Evolutionary conservation across 768 basidiomycete species (phyloP), one percentile per base, ranked within the genome.

Genomic region (Auriscalpium vulgare): DNA sequence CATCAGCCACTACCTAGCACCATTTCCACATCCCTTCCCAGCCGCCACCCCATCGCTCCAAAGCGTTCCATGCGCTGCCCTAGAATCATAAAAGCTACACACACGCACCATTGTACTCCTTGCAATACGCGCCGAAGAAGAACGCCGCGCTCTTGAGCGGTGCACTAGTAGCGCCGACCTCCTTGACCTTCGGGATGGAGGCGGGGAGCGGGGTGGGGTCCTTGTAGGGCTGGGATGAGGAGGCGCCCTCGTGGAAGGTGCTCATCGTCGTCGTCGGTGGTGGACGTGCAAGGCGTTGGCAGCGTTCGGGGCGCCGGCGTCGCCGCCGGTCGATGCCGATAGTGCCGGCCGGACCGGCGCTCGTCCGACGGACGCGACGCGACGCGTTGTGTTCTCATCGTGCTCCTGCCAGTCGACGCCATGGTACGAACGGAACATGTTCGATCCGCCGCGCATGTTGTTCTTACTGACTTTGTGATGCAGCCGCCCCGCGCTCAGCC

Each of bases 61-160:
- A 11, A 23, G 43, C 2, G 47, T 16, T 21, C 19, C 38, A 29
- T 11, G 35, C 51, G 43, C 21, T 6, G 0, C 7, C 4, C 23
- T 16, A 21, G 2, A 21, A 2, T 23, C 9, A 37, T 16, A 23
- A 19, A 40, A 51, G 16, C 21, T 10, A 35, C 17, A 13, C 44
- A 37, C 16, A 73, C 88, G 52, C 58, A 97, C 95, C 95, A 74
- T 95, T 98, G 75, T 84, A 95, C 56, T 93, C 90, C 72, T 92
- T 92, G 82, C 95, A 99, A 69, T 91, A 82, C 38, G 89, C 87
- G 34, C 93, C 97, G 69, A 99, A 84, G 75, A 97, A 97, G 82
- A 97, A 98, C 8, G 92, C 88, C 1, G 95, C 93, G 63, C 88
- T 91, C 77, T 98, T 97, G 66, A 98, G 76, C 2, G 95, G 97